phyloP scores from a whole-genome alignment of 2,329 filamentous ascomycete genomes.

The Teratosphaeria destructans region DNA sequence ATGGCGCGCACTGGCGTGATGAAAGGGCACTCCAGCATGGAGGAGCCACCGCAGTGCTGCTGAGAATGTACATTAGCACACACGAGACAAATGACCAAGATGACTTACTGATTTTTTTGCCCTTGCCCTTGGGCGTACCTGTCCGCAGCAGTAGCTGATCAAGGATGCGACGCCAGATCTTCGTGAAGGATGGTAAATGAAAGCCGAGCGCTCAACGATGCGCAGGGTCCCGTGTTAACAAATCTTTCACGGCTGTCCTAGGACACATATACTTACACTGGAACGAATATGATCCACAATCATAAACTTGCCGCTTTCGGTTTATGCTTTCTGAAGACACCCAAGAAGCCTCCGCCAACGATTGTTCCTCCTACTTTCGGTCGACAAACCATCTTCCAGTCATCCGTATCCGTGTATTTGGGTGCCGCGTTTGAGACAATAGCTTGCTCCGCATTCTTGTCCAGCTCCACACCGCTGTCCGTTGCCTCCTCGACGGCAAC shows the following conservation, averaged over 20 bases:
- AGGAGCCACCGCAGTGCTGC: not conserved
- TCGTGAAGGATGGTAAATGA: not conserved
- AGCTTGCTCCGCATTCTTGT: not conserved
- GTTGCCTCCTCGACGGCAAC: not conserved
- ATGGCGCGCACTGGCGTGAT: not conserved
- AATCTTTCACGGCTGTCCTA: not conserved
- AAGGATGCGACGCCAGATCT: not conserved
- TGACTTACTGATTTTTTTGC: not conserved
- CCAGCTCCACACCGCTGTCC: conserved; percentile 1
- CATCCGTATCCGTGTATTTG: not conserved
- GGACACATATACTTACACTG: not conserved
- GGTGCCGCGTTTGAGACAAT: not conserved
- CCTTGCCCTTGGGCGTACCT: not conserved
- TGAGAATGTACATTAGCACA: not conserved
- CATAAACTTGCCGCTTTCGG: not conserved
- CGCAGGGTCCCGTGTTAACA: not conserved
- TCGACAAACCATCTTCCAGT: conserved; percentile 25
- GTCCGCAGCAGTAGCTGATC: not conserved
- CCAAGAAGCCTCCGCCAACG: conserved; percentile 29
- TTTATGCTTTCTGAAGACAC: conserved; percentile 23
- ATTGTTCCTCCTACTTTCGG: conserved; percentile 30
- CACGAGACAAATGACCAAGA: not conserved
- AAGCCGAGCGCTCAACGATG: not conserved
- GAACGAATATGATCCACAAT: not conserved
- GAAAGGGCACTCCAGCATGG: not conserved